Evolutionary conservation across 805 yeast genomes (phyloP).

Genomic region (Wickerhamiella hasegawae): DNA sequence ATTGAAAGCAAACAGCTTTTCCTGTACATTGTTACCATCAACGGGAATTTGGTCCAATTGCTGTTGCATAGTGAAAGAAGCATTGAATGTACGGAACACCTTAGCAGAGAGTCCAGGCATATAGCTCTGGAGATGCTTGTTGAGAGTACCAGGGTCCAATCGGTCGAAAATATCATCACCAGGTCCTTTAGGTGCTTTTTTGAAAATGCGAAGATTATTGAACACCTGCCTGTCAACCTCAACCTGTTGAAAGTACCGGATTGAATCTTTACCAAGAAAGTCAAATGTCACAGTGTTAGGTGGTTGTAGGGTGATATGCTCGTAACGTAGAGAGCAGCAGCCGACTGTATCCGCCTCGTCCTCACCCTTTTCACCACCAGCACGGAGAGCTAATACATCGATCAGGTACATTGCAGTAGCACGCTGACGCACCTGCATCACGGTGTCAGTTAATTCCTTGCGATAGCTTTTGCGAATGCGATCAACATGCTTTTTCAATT

Average conservation of each 20-base stretch:
- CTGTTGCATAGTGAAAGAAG: conserved; percentile 93
- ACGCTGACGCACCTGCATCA: conserved; percentile 77
- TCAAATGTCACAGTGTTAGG: conserved; percentile 80
- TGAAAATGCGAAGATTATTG: conserved; percentile 73
- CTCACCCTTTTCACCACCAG: conserved; percentile 94
- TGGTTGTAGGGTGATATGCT: conserved; percentile 73
- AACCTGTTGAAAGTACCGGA: conserved; percentile 81
- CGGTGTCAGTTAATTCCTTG: conserved; percentile 47
- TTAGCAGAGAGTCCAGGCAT: conserved; percentile 92
- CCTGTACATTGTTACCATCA: conserved; percentile 75
- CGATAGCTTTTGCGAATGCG: conserved; percentile 61
- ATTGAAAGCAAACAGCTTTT: conserved; percentile 72
- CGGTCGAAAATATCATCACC: conserved; percentile 91
- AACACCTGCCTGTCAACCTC: conserved; percentile 85
- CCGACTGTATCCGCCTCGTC: conserved; percentile 98
- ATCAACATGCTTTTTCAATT: conserved; percentile 57
- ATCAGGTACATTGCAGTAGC: conserved; percentile 89
- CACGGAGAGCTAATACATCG: conserved; percentile 87
- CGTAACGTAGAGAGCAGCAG: conserved; percentile 84
- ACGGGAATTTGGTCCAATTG: conserved; percentile 74
- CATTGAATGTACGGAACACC: conserved; percentile 94
- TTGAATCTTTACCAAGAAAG: conserved; percentile 90
- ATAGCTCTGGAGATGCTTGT: conserved; percentile 75
- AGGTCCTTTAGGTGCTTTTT: conserved; percentile 73
- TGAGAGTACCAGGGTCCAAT: conserved; percentile 65